Conservation (phyloP, 2,329 filamentous ascomycete species). For the Microcyclospora pomicola region DNA sequence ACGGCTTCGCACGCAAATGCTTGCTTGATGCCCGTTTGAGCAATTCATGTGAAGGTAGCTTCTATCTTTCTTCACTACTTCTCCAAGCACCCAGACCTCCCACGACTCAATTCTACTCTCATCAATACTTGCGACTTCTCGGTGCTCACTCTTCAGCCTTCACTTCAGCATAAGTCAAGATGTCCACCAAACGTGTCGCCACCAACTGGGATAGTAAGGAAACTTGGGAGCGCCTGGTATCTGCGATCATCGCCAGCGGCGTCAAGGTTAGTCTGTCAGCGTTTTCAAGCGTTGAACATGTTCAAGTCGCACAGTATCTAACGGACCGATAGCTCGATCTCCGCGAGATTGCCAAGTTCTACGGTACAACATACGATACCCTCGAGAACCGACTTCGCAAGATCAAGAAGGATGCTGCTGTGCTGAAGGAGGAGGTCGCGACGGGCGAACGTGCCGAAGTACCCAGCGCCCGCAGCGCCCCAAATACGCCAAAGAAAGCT, state of each 20-base stretch:
- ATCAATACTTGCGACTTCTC: background rate
- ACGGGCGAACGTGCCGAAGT: slow-evolving; percentile 11
- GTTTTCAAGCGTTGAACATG: background rate
- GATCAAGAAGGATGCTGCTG: slow-evolving; percentile 28
- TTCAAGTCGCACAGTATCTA: background rate
- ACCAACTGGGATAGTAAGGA: slow-evolving; percentile 26
- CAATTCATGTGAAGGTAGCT: too few species aligned
- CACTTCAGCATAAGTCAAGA: slow-evolving; percentile 1
- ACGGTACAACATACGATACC: slow-evolving; percentile 35
- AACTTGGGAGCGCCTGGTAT: slow-evolving; percentile 27
- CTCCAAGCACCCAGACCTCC: background rate
- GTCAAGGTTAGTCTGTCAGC: slow-evolving; percentile 17
- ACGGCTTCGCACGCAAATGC: too few species aligned
- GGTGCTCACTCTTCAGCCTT: background rate
- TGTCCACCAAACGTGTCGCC: slow-evolving; percentile 5
- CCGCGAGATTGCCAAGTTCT: slow-evolving; percentile 29
- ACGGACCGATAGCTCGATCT: slow-evolving; percentile 29
- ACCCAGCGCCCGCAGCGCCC: slow-evolving; percentile 8
- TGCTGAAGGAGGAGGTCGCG: slow-evolving; percentile 15
- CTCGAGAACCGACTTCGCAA: slow-evolving; percentile 34
- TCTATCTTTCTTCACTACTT: background rate
- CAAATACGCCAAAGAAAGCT: slow-evolving; percentile 13
- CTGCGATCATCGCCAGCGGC: slow-evolving; percentile 25
- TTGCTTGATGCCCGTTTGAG: too few species aligned
- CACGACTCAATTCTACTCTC: background rate